Conservation (phyloP, 768 basidiomycete species). For the Tricholoma hemisulphureum region DNA sequence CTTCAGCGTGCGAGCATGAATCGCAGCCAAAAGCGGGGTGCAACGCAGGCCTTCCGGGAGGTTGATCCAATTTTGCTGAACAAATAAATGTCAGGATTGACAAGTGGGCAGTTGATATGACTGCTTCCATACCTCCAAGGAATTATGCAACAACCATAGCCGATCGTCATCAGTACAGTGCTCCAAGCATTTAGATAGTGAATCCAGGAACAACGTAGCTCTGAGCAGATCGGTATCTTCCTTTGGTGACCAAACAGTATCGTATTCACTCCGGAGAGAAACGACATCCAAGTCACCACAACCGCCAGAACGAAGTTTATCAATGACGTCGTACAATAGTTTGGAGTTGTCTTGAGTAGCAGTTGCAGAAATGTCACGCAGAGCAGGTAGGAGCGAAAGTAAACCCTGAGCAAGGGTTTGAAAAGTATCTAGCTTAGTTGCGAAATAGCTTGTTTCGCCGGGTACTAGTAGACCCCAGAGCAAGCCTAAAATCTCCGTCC, state of each 20-base stretch:
- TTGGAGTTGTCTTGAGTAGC: constrained; percentile 29
- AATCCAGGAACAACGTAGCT: constrained; percentile 42
- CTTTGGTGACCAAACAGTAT: constrained; percentile 34
- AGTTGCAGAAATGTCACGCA: constrained; percentile 25
- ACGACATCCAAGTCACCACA: constrained; percentile 48
- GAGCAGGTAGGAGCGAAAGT: constrained; percentile 46
- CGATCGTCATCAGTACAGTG: constrained; percentile 43
- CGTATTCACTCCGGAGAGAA: constrained; percentile 52
- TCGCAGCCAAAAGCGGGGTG: constrained; percentile 45
- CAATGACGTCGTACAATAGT: constrained; percentile 42
- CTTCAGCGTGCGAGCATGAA: constrained; percentile 48
- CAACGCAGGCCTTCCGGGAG: constrained; percentile 28
- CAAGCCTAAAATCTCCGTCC: constrained; percentile 49
- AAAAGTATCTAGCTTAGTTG: constrained; percentile 45
- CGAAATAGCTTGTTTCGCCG: constrained; percentile 39
- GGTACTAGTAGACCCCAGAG: constrained; percentile 49
- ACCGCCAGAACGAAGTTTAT: constrained; percentile 43
- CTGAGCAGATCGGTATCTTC: constrained; percentile 35
- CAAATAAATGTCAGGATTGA: background rate
- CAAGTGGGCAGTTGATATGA: background rate
- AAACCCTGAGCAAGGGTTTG: constrained; percentile 53
- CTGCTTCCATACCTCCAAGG: constrained; percentile 44
- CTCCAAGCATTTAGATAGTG: constrained; percentile 52
- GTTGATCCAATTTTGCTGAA: constrained; percentile 52
- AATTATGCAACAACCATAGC: constrained; percentile 49